Base-by-base conservation (phyloP, 2,329 filamentous ascomycete genomes). In the Exophiala oligosperma region DNA sequence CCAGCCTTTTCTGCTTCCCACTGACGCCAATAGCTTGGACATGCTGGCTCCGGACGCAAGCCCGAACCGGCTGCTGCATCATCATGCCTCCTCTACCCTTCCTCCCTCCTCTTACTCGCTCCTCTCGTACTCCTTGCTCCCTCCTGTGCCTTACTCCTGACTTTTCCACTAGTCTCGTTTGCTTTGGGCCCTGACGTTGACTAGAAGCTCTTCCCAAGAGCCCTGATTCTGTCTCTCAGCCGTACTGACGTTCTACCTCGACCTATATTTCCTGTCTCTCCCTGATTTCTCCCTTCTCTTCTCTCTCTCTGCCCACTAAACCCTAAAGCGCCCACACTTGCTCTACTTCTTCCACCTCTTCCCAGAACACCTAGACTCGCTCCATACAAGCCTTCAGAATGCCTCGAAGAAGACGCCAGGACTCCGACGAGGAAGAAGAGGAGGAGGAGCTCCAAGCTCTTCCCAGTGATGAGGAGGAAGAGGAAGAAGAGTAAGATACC, bases 381-480 rank as follows among this genome's bases (percentile, higher is more conserved):
- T 57, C 23, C 29, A 50, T 40, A 57, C 59, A 38, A 54, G 51
- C 48, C 46, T 23, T 55, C 35, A 79, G 79, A 77, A 71, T 54
- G 21, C 56, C 76, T 64, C 75, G 77, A 68, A 78, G 77, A 67
- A 78, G 80, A 74, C 77, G 77, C 71, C 75, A 76, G 61, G 77
- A 80, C 29, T 71, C 76, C 21, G 76, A 78, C 51, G 78, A 79
- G 38, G 77, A 73, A 56, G 74, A 76, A 48, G 74, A 78, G 60
- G 77, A 73, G 61, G 74, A 77, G 54, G 74, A 78, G 63, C 72
- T 81, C 3, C 73, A 77, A 57, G 74, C 75, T 35, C 73, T 80
- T 40, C 77, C 78, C 53, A 79, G 78, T 9, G 76, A 79, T 46
- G 78, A 79, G 47, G 77, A 78, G 32, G 77, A 78, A 59, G 78